These are phyloP conservation scores for Petunia axillaris DNA, from an alignment of 257 asterid genomes.

Conservation along the genomic window DNA sequence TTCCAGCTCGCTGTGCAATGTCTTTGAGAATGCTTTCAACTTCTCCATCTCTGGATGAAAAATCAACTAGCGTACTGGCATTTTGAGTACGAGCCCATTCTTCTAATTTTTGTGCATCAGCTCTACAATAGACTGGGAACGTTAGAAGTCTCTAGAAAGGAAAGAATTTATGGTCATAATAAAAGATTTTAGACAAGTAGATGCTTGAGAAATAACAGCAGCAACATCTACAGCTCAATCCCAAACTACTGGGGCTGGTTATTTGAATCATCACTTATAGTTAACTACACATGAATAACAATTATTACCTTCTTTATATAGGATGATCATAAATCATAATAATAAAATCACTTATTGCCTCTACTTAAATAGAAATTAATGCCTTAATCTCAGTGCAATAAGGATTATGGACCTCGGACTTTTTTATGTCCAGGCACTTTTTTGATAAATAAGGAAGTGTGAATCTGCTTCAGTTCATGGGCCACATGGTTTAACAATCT, in stretches of 20 bases:
- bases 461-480: background rate
- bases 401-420: background rate
- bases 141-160: constrained; percentile 8
- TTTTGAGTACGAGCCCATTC: constrained; percentile 88
- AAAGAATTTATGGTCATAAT: background rate
- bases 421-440: background rate
- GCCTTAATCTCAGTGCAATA: background rate
- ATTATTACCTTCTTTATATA: background rate
- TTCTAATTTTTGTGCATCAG: constrained; percentile 86
- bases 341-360: background rate
- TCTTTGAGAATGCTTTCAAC: constrained; percentile 71
- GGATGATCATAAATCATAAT: background rate
- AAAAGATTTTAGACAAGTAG: background rate
- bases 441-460: too few relatives aligned
- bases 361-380: background rate
- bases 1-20: constrained; percentile 81
- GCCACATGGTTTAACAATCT: background rate
- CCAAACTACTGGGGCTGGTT: background rate
- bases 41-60: constrained; percentile 83
- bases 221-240: background rate
- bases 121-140: constrained; percentile 38
- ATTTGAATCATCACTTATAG: background rate
- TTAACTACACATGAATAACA: background rate
- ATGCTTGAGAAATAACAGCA: background rate
- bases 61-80: constrained; percentile 66